Base-by-base conservation (phyloP, 805 yeast genomes). In the Wickerhamiella azyma region DNA sequence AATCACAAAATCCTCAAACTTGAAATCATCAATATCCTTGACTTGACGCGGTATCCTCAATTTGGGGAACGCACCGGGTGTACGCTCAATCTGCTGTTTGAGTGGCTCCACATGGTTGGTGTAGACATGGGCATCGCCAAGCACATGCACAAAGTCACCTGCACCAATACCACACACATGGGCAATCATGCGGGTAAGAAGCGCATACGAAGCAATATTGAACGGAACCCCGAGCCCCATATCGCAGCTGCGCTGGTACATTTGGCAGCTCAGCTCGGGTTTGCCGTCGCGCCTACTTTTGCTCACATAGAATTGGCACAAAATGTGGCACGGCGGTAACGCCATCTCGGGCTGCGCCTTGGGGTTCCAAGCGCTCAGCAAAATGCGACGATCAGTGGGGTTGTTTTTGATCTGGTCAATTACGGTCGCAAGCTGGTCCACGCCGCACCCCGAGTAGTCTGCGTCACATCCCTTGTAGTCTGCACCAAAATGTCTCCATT, bases 171-270 rank as follows among this genome's bases (percentile, higher is more conserved):
- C 94, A 38, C 86, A 86, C n/a, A 92, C 81, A 51, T 84, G 85
- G 2, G 99, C 98, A 52, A 92, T 81, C 96, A 92, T 89, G 55
- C 75, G 80, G 1, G 96, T 88, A 50, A 92, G 70, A 46, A 92
- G 68, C 0, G 98, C 94, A 60, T 92, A 92, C 0, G 96, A 85
- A 0, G 99, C 98, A 58, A 92, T 92, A 61, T 92, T 92, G 65
- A 92, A 92, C 0, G 99, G 99, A 18, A 92, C 97, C 11, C 99
- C 99, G n/a, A 92, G 73, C 0, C 99, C 99, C 96, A 92, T 88
- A 60, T 92, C 99, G 64, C 97, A 89, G n/a, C 95, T 83, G 57
- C 99, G 76, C 66, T 92, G 99, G 64, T 92, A 92, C 68, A 92
- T 68, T 48, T 81, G 74, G 62, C 98, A 92, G 10, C 92, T 82